Evolutionary conservation across 768 basidiomycete species (phyloP).

Genomic region (Pleurotus eryngii): DNA sequence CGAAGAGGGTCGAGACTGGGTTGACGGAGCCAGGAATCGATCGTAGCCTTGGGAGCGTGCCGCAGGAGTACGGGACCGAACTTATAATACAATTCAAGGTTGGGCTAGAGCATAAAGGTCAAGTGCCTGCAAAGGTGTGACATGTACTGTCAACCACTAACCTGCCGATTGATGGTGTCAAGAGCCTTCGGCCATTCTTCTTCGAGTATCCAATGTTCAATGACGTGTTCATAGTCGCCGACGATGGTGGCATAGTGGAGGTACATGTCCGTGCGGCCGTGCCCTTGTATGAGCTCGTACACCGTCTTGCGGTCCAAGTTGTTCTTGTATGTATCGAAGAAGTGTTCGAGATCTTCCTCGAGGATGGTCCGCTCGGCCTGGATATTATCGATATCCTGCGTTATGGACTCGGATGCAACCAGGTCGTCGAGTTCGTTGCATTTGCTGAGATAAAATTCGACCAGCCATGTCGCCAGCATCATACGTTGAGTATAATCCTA

Average conservation of each 20-base stretch:
- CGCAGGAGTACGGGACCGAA: conserved; percentile 87
- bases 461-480: conserved; percentile 98
- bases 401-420: conserved; percentile 79
- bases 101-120: conserved; percentile 44
- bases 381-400: conserved; percentile 83
- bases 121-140: background rate
- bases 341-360: conserved; percentile 90
- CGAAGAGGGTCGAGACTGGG: conserved; percentile 75
- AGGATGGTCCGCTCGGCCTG: conserved; percentile 75
- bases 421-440: conserved; percentile 95
- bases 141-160: conserved; percentile 26
- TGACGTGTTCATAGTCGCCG: conserved; percentile 79
- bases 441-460: conserved; percentile 96
- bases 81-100: conserved; percentile 88
- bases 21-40: conserved; percentile 91
- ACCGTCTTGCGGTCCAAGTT: conserved; percentile 83
- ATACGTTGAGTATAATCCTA: conserved; percentile 92
- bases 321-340: conserved; percentile 89
- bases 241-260: conserved; percentile 83
- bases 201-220: conserved; percentile 90
- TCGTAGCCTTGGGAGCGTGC: conserved; percentile 82
- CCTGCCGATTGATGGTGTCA: conserved; percentile 87
- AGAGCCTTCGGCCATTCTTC: conserved; percentile 92
- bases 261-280: conserved; percentile 91
- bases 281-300: conserved; percentile 90